A percentile compares a stretch with the other conserved stretches of the same genome.
Evolutionary conservation across 1,139 yeast species (phyloP).

Genomic region (Zygosaccharomyces sapae): DNA sequence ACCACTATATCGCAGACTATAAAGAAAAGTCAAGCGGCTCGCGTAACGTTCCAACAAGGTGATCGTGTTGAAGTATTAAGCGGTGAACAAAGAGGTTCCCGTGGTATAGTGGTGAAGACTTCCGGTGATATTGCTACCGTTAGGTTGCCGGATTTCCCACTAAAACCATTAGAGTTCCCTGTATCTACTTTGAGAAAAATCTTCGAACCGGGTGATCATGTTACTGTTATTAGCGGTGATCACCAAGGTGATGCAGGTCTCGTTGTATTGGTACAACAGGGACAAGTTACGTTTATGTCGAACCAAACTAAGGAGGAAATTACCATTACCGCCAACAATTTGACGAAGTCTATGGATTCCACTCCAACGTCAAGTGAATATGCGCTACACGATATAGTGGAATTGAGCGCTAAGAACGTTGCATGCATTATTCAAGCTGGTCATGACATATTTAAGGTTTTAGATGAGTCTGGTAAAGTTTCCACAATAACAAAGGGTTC

Average conservation of each 20-base stretch:
- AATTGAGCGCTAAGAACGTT: constrained; percentile 77
- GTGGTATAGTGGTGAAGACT: constrained; percentile 70
- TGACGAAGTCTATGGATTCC: constrained; percentile 75
- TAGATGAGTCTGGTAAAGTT: constrained; percentile 79
- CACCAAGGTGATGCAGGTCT: constrained; percentile 93
- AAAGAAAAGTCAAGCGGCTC: constrained; percentile 55
- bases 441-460: constrained; percentile 75
- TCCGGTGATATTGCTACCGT: constrained; percentile 39
- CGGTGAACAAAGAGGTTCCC: constrained; percentile 91
- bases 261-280: constrained; percentile 76
- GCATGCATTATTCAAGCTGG: constrained; percentile 91
- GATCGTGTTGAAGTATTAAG: constrained; percentile 86
- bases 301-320: constrained; percentile 86
- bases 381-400: constrained; percentile 86
- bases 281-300: constrained; percentile 82
- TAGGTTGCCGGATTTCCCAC: constrained; percentile 46
- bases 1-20: constrained; percentile 80
- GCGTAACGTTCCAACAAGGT: constrained; percentile 78
- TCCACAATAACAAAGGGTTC: constrained; percentile 71
- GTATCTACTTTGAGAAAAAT: constrained; percentile 76
- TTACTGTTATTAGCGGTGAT: constrained; percentile 86
- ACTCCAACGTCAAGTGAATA: constrained; percentile 64
- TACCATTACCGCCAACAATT: constrained; percentile 85
- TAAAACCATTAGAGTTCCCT: constrained; percentile 65
- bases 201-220: constrained; percentile 91